A percentile compares a stretch with the other conserved stretches of the same genome.
Conservation (phyloP, 2,329 filamentous ascomycete genomes). For the Anthostomella pinea region DNA sequence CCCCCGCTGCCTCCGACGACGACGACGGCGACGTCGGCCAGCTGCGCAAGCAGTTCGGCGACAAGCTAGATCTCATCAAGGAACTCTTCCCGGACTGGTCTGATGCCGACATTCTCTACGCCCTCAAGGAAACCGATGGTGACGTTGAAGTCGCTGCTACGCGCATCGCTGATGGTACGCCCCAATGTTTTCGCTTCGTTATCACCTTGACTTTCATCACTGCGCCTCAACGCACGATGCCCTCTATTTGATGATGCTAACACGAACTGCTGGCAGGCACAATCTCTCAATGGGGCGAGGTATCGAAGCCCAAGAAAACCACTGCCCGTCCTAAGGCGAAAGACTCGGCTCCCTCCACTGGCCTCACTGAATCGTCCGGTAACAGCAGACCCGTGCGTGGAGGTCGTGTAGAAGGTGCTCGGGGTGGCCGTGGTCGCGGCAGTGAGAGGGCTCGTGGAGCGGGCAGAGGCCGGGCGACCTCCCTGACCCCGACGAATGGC, state of each 20-base stretch:
- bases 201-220: neutral
- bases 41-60: conserved; percentile 85
- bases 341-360: conserved; percentile 51
- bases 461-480: conserved; percentile 62
- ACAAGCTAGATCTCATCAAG: conserved; percentile 76
- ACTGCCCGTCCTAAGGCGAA: conserved; percentile 69
- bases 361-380: conserved; percentile 48
- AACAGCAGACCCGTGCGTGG: conserved; percentile 54
- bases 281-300: conserved; percentile 81
- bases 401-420: conserved; percentile 47
- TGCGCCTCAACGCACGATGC: neutral
- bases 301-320: conserved; percentile 77
- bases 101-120: conserved; percentile 89
- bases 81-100: conserved; percentile 96
- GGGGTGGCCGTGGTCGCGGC: conserved; percentile 39
- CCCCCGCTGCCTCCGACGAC: conserved; percentile 57
- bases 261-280: conserved; percentile 51
- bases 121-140: conserved; percentile 82
- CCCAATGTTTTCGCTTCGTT: conserved; percentile 7
- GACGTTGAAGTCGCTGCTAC: conserved; percentile 73
- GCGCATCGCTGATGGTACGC: conserved; percentile 73
- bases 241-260: conserved; percentile 25
- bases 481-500: conserved; percentile 59
- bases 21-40: conserved; percentile 89
- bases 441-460: conserved; percentile 61